Conservation (phyloP, 2,329 filamentous ascomycete species). For the Ascochyta lentis region DNA sequence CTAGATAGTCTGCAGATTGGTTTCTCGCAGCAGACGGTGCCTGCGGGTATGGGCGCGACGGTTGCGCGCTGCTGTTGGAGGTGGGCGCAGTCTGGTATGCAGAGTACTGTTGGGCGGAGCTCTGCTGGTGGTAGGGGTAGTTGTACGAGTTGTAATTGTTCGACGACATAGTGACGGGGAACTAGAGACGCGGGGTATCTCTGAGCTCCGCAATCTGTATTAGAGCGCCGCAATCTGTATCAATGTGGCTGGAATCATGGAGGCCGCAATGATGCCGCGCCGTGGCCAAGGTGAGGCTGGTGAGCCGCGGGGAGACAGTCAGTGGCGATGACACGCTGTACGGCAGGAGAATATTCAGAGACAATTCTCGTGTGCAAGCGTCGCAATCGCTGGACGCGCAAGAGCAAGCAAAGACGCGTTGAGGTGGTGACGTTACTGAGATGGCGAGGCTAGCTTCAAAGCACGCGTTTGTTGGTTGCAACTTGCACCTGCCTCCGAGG, state of each 20-base stretch:
- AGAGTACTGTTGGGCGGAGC: slow-evolving; percentile 37
- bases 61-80: slow-evolving; percentile 32
- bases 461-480: slow-evolving; percentile 19
- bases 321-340: neutral
- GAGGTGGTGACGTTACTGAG: slow-evolving; percentile 6
- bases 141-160: slow-evolving; percentile 38
- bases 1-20: slow-evolving; percentile 37
- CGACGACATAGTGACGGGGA: slow-evolving; percentile 29
- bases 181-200: neutral
- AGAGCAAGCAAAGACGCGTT: slow-evolving; percentile 9
- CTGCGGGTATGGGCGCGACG: slow-evolving; percentile 37
- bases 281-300: neutral
- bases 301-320: neutral
- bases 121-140: slow-evolving; percentile 37
- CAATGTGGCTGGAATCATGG: neutral
- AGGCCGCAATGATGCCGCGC: neutral
- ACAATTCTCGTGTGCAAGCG: neutral
- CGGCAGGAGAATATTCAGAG: fast-evolving
- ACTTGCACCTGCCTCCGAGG: neutral
- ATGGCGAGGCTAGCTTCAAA: slow-evolving; percentile 7
- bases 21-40: slow-evolving; percentile 20
- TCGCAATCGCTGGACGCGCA: neutral
- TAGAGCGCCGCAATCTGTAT: slow-evolving; percentile 10
- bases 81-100: slow-evolving; percentile 35
- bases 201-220: no score